Conservation (phyloP, 2,329 filamentous ascomycete species). For the Cadophora sp. region DNA sequence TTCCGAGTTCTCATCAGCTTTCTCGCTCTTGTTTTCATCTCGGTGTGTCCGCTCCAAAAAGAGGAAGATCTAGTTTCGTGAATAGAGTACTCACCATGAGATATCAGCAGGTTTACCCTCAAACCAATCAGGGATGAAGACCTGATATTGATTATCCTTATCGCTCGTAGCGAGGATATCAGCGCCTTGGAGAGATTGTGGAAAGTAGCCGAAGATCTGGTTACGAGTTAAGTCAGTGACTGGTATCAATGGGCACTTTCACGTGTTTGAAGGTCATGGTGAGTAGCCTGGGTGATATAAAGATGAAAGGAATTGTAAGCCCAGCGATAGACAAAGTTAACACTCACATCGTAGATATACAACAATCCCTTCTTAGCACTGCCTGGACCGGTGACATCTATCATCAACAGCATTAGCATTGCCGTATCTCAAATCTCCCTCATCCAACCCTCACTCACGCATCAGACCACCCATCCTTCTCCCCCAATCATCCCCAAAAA, state of each 20-base stretch:
- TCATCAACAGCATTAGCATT: slow-evolving; percentile 2
- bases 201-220: slow-evolving; percentile 71
- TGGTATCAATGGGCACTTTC: too few relatives aligned
- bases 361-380: slow-evolving; percentile 64
- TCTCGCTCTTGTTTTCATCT: neutral
- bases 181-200: slow-evolving; percentile 73
- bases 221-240: neutral
- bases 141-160: slow-evolving; percentile 70
- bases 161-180: slow-evolving; percentile 67
- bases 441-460: too few relatives aligned
- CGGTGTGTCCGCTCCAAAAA: neutral
- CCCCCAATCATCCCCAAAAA: too few relatives aligned
- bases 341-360: slow-evolving; percentile 56
- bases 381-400: slow-evolving; percentile 54
- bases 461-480: neutral
- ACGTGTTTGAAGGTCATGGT: neutral
- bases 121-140: slow-evolving; percentile 94
- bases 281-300: too few relatives aligned
- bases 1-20: neutral
- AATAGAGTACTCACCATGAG: slow-evolving; percentile 47
- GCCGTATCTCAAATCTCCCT: neutral
- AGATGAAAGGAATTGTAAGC: neutral
- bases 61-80: neutral
- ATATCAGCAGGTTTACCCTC: slow-evolving; percentile 61
- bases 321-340: neutral